Conservation (phyloP, 2,329 filamentous ascomycete genomes). For the Pseudonectria foliicola region DNA sequence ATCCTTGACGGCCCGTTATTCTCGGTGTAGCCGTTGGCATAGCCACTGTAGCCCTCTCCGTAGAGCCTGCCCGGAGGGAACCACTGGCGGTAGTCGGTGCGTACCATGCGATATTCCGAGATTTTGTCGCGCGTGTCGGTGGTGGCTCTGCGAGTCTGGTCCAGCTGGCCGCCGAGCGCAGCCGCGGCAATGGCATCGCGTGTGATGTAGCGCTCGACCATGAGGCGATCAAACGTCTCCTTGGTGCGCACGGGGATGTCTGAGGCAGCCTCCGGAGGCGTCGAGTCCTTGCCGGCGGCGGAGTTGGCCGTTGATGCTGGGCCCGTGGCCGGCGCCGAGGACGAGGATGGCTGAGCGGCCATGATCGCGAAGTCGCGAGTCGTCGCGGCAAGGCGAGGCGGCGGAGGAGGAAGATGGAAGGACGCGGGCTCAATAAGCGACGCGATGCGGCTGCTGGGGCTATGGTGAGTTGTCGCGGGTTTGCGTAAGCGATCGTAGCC, state of each 20-base stretch:
- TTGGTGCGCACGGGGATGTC: slow-evolving; percentile 44
- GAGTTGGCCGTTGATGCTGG: slow-evolving; percentile 26
- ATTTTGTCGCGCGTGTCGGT: slow-evolving; percentile 59
- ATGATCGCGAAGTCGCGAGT: slow-evolving; percentile 29
- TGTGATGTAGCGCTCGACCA: slow-evolving; percentile 47
- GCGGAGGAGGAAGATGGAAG: slow-evolving; percentile 23
- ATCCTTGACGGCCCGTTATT: slow-evolving; percentile 58
- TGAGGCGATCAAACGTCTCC: slow-evolving; percentile 45
- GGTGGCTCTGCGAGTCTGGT: slow-evolving; percentile 49
- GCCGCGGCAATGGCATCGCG: slow-evolving; percentile 49
- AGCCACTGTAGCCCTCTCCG: slow-evolving; percentile 77
- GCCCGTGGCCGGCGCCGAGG: slow-evolving; percentile 25
- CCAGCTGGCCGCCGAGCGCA: slow-evolving; percentile 43
- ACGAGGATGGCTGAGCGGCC: slow-evolving; percentile 37
- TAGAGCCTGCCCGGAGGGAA: slow-evolving; percentile 53
- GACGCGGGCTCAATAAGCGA: slow-evolving; percentile 12
- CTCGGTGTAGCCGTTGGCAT: slow-evolving; percentile 81
- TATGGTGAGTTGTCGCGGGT: slow-evolving; percentile 8
- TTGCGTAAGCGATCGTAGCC: slow-evolving; percentile 5
- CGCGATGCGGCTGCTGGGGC: slow-evolving; percentile 5
- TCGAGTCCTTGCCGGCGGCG: slow-evolving; percentile 23
- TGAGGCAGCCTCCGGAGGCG: slow-evolving; percentile 12
- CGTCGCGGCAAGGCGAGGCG: slow-evolving; percentile 27
- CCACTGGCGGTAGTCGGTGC: slow-evolving; percentile 46
- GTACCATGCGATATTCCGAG: slow-evolving; percentile 60